Base-by-base conservation (phyloP, 352 stramenopile genomes). In the Pythium rhizo-oryzae region DNA sequence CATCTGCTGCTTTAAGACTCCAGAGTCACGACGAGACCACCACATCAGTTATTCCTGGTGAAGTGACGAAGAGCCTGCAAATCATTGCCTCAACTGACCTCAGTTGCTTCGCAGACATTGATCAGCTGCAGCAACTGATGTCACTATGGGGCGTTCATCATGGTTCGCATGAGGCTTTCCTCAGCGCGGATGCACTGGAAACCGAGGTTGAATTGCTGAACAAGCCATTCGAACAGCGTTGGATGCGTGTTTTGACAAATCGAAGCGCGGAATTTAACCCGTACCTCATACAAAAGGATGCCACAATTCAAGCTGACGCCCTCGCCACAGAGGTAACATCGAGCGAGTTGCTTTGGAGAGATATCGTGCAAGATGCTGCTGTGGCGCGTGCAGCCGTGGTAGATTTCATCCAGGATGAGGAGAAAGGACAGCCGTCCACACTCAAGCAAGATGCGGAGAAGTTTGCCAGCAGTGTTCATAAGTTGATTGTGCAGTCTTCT, bases 11-110 rank as follows among this genome's bases (percentile, higher is more conserved):
- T 9, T 47, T 90, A 12, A 68, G 79, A 28, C 65, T 86, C 13
- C 71, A 81, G 37, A 41, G 47, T 35, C 44, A 51, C 3, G 54
- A 62, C 28, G 69, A 76, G 19, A 60, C 7, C 2, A 60, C 43
- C 7, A 11, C 41, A 15, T 28, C 54, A 49, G 43, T 1, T 0
- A 52, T 44, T 0, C 18, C 66, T 1, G 28, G 65, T 9, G 77
- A 85, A 30, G 62, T 91, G 18, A 77, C 69, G 18, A 94, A 94
- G 66, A 89, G 76, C 4, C 65, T 94, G 3, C 82, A 94, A 61
- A 94, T 94, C 58, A 90, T 94, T 24, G 74, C 86, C 1, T 92
- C 84, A 30, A 94, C 86, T 8, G 83, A 94, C 37, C 62, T 91
- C 8, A 67, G 69, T 4, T 92, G 91, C 49, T 94, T 90, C 44